Base-by-base conservation (phyloP, 2,329 filamentous ascomycete species). In the Cyanodermella asteris region DNA sequence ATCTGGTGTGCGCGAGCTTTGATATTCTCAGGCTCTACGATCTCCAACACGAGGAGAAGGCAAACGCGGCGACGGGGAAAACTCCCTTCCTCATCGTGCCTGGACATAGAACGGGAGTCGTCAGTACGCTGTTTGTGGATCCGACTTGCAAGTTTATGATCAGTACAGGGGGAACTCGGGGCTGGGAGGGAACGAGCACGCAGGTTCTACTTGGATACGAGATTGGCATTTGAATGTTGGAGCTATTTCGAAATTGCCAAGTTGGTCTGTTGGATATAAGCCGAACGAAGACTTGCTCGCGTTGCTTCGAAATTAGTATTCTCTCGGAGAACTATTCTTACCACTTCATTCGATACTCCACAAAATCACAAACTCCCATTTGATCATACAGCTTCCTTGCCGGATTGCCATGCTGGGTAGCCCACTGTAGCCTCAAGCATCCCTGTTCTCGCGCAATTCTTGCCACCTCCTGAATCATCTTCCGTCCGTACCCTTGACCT, bases 31-130 rank as follows among this genome's bases (percentile, higher is more conserved):
- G 87, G 4, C 61, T 97, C 1, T 97, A 94, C 44, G 87, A 97
- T 42, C 56, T 94, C 11, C 67, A 68, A 22, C 65, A 75, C 25
- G 61, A 65, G 16, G 58, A 63, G 13, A 51, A 59, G 1, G 56
- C 61, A 19, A 77, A 72, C 39, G 73, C 80, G 42, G 76, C 77
- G 0, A 71, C 73, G 0, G n/a, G n/a, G n/a, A n/a, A n/a, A n/a
- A 80, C 91, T 0, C 87, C 87, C 0, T 97, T 94, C 47, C 61
- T 91, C n/a, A 93, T 97, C 36, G 72, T 97, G 13, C 87, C 87
- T 0, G 87, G 87, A 0, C 87, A 74, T 41, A 58, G 80, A 10
- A 82, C 82, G 0, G 84, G 84, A 22, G 78, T 91, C 20, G 84
- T 93, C 20, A 78, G 74, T 1, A 70, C 74, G 31, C 53, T 94